Evolutionary conservation across 305 asterid species (phyloP).

Genomic region (Solanum aculeatissimum): DNA sequence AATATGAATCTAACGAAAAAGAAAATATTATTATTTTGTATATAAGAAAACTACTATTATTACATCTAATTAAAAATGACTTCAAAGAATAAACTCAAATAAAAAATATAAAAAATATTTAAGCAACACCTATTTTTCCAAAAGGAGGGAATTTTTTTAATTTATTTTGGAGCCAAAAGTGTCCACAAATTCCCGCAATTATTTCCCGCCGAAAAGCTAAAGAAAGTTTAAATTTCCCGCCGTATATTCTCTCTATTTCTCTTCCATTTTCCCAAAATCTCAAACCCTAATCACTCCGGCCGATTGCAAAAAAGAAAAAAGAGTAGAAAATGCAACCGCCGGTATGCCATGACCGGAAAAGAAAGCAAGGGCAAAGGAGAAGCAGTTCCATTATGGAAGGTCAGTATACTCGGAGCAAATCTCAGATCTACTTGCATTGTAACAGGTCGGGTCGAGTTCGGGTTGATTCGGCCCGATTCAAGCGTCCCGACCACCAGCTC

Average conservation of each 20-base stretch:
- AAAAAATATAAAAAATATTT: too few species aligned
- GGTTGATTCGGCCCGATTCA: neutral
- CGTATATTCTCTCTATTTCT: neutral
- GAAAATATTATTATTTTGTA: too few species aligned
- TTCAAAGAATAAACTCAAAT: too few species aligned
- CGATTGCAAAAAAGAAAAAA: neutral
- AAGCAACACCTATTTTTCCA: too few species aligned
- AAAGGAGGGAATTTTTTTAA: too few species aligned
- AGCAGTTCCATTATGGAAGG: neutral
- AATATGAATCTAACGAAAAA: too few species aligned
- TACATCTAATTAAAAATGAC: too few species aligned
- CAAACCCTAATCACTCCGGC: neutral
- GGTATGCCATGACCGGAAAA: neutral
- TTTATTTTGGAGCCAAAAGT: neutral
- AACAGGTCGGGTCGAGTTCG: slow-evolving; percentile 28
- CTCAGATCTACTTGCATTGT: slow-evolving; percentile 18
- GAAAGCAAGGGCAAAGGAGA: neutral
- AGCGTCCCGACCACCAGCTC: neutral
- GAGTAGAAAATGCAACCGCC: neutral
- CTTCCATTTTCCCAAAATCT: neutral
- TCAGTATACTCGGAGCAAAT: slow-evolving; percentile 34
- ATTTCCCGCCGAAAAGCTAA: neutral
- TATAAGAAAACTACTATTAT: too few species aligned
- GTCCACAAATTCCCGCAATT: neutral
- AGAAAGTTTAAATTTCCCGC: neutral